Evolutionary conservation across 495 filamentous ascomycete species (phyloP).

Genomic region (Trichoderma reesei): DNA sequence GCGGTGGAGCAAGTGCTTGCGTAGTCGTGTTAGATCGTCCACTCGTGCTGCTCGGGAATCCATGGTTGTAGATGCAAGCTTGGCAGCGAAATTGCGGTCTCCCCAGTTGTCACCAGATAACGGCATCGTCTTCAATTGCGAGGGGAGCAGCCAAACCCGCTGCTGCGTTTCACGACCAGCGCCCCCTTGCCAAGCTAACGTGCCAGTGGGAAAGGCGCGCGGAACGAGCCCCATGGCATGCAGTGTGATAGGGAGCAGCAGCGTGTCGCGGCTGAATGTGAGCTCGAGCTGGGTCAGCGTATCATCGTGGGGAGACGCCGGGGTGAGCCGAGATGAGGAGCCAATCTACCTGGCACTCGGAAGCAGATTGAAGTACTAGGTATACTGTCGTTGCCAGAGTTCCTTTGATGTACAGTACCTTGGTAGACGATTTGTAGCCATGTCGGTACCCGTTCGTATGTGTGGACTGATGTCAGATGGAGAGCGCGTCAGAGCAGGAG

Average conservation of each 20-base stretch:
- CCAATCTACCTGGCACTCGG: background rate
- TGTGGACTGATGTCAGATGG: no score
- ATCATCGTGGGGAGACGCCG: constrained; percentile 2
- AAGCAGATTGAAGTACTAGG: no score
- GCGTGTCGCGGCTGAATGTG: background rate
- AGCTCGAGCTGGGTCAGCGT: background rate
- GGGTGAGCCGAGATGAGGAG: constrained; percentile 6
- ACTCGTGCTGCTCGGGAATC: background rate
- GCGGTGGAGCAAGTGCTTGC: background rate
- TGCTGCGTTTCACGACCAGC: constrained; percentile 1
- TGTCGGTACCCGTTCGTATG: no score
- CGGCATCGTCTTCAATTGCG: background rate
- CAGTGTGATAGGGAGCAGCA: background rate
- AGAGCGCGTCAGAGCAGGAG: background rate
- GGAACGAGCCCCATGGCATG: background rate
- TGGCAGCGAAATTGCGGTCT: background rate
- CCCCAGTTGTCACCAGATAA: background rate
- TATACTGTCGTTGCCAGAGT: background rate
- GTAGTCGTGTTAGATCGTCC: no score
- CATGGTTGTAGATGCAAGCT: background rate
- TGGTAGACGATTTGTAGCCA: no score
- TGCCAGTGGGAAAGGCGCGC: background rate
- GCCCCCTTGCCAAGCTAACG: background rate
- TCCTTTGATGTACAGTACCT: no score
- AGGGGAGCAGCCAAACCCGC: background rate